Conservation (phyloP, 2,329 filamentous ascomycete species). For the Ascochyta clinopodiicola region DNA sequence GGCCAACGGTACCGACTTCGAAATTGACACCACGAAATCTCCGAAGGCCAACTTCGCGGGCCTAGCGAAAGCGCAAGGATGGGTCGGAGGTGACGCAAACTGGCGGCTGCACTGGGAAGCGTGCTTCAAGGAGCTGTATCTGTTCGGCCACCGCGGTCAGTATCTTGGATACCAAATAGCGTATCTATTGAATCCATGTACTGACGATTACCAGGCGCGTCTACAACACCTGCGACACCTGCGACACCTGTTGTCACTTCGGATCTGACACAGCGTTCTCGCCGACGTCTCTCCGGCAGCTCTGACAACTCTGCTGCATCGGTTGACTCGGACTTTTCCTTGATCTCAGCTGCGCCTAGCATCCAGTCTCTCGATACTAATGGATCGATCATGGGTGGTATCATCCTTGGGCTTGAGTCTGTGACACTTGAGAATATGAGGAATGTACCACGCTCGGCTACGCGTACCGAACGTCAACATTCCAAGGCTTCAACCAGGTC, state of each 20-base stretch:
- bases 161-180: not conserved
- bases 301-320: constrained; percentile 20
- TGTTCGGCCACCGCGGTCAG: constrained; percentile 18
- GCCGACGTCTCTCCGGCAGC: constrained; percentile 21
- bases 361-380: constrained; percentile 22
- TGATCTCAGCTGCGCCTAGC: constrained; percentile 24
- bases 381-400: constrained; percentile 17
- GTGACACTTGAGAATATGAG: not conserved
- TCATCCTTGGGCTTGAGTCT: constrained; percentile 6
- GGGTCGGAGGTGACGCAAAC: constrained; percentile 22
- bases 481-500: not conserved
- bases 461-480: not conserved
- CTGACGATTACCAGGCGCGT: not conserved
- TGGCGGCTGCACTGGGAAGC: constrained; percentile 25
- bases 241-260: not conserved
- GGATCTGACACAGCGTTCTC: constrained; percentile 13
- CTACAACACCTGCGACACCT: not conserved
- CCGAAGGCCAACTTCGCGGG: constrained; percentile 33
- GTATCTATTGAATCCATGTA: not conserved
- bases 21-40: constrained; percentile 11
- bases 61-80: constrained; percentile 27
- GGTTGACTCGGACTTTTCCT: constrained; percentile 15
- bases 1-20: constrained; percentile 20
- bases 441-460: not conserved
- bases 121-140: constrained; percentile 27